Evolutionary conservation across 805 yeast genomes (phyloP), one percentile per base, ranked within the genome.

Genomic region (Wickerhamomyces queroliae): DNA sequence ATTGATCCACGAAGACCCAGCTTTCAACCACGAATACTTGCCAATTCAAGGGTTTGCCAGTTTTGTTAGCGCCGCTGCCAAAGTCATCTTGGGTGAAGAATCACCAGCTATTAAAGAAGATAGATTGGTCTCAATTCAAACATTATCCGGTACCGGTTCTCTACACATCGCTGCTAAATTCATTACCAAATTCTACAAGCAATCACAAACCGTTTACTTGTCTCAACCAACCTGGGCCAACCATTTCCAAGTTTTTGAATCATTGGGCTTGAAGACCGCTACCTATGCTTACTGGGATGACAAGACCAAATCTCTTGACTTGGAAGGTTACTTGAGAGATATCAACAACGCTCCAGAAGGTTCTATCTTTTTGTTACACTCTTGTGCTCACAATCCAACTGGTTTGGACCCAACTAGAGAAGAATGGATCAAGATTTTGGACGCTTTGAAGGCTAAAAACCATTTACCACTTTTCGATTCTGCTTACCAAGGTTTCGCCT

Each of bases 161-260:
- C 69, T 90, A 54, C 97, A 90, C 55, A 66, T 90, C 52, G 93
- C 90, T 23, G 96, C 88, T n/a, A 65, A 59, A 45, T 64, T 67
- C 40, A 39, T 66, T 34, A 43, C 56, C n/a, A 52, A 53, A 28
- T 61, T 65, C 42, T 52, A 64, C 44, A 47, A 46, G 1, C 50
- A 66, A 58, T 38, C 69, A 59, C 52, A 66, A 42, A 63, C 69
- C 20, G 70, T 90, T 36, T 88, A 87, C 61, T 58, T 90, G 37
- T 84, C 95, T 12, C 67, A 74, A 43, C 99, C 99, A 49, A 89
- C 98, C n/a, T 91, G 99, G 99, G 95, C 93, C 38, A 93, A 93
- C 69, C 99, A 91, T 67, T 71, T 74, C 59, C 89, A 82, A 59
- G 85, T 91, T 49, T 93, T 90, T 61, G 70, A 74, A 49, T 66